Evolutionary conservation across 2,329 filamentous ascomycete species (phyloP), one percentile per base, ranked within the genome.

Genomic region (Alternaria ventricosa): DNA sequence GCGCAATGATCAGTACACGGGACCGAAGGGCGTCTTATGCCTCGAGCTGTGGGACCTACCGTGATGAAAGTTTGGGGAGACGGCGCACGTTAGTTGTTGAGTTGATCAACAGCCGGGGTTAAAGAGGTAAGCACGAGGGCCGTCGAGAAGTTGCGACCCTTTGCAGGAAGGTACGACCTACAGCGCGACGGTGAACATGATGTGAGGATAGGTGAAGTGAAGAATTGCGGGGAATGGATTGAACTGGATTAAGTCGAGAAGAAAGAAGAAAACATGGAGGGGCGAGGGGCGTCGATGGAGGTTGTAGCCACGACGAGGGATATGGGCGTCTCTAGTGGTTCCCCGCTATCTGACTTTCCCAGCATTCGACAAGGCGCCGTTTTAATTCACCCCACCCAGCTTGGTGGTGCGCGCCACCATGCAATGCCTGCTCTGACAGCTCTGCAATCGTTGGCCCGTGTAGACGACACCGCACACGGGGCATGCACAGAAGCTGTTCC

Each of bases 241-340:
- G 43, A 22, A 18, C 45, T 62, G 59, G 63, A 66, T 65, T 57
- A 60, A 67, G 28, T 51, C 55, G 67, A 51, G 23, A 22, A 46
- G 63, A 60, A 65, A 65, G 64, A 68, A 63, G 60, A 60, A 64
- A 60, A 63, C 60, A 70, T 53, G 59, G 67, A 68, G 61, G 68
- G 66, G 67, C 64, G 62, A 63, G 61, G 65, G 64, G 33, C 57
- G 68, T 64, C 54, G 67, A 63, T 68, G 60, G 57, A 62, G 58
- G 70, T 73, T 69, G 74, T 77, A 69, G 73, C 70, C 49, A n/a
- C 73, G 73, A 72, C 61, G 74, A 75, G 72, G 73, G 76, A 62
- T 68, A 72, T 74, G 70, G 67, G 69, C 64, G 58, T 64, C 62
- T 61, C 67, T 66, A 67, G 69, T 71, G 68, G 68, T 64, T 69